phyloP scores from a whole-genome alignment of 148 eudicot genomes.

The Arbutus unedo region DNA sequence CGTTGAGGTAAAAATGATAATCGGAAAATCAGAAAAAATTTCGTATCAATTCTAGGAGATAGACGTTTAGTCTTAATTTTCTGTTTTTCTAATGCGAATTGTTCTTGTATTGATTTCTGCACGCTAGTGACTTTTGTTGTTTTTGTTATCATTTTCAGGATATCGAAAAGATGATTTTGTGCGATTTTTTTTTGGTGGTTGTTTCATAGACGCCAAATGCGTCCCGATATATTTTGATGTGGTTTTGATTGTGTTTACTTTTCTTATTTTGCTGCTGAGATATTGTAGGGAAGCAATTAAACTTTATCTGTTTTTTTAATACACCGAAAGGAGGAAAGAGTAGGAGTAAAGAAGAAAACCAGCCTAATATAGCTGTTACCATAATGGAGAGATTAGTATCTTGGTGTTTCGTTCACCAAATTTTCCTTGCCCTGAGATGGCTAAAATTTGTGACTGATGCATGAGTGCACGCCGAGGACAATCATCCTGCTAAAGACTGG shows the following conservation, averaged over 20 bases:
- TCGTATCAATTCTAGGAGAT: not conserved
- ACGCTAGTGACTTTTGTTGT: not conserved
- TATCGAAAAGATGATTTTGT: not conserved
- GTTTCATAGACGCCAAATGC: not conserved
- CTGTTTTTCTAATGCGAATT: not conserved
- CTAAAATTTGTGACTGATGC: not conserved
- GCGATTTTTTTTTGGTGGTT: not conserved
- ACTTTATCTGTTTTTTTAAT: not conserved
- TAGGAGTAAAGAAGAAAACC: not conserved
- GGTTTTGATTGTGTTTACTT: not conserved
- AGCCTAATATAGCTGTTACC: not conserved
- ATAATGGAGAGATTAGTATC: not conserved
- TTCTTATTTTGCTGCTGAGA: not conserved
- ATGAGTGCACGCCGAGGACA: not conserved
- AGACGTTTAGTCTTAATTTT: not conserved
- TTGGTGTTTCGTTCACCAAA: not conserved
- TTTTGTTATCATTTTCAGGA: not conserved
- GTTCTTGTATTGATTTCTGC: not conserved
- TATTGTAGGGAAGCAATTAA: not conserved
- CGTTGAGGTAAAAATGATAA: conserved; percentile 55
- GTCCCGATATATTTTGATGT: no score
- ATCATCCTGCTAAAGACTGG: not conserved
- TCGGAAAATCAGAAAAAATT: no score
- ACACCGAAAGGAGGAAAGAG: no score
- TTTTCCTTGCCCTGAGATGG: not conserved